Conservation (phyloP, 805 yeast genomes). For the Ogataea nonfermentans region DNA sequence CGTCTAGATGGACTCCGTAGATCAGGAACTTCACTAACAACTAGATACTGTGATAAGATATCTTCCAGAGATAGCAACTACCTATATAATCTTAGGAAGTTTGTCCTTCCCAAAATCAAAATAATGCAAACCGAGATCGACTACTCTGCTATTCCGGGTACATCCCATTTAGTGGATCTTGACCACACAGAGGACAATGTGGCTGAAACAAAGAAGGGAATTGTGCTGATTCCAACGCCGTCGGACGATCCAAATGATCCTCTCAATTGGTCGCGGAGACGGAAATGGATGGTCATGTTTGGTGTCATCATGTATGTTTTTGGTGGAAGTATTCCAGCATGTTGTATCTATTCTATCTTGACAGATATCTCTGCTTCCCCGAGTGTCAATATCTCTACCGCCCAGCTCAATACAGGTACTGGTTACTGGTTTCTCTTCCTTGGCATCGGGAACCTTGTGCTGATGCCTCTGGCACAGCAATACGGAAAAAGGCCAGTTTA, state of each 20-base stretch:
- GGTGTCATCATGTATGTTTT: slow-evolving; percentile 41
- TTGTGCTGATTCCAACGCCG: slow-evolving; percentile 64
- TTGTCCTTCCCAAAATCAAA: neutral
- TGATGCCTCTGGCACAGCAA: slow-evolving; percentile 39
- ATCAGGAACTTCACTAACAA: neutral
- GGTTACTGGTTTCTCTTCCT: slow-evolving; percentile 42
- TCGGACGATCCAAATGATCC: slow-evolving; percentile 71
- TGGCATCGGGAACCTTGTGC: slow-evolving; percentile 38
- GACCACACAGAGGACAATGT: slow-evolving; percentile 6
- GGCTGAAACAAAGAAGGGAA: slow-evolving; percentile 28
- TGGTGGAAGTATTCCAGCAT: slow-evolving; percentile 28
- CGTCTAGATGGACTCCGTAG: neutral
- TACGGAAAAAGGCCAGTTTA: slow-evolving; percentile 40
- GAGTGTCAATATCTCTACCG: slow-evolving; percentile 25
- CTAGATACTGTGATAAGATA: neutral
- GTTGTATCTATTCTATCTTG: slow-evolving; percentile 31
- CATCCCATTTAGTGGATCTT: slow-evolving; percentile 17
- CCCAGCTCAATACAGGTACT: slow-evolving; percentile 35
- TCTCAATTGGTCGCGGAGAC: slow-evolving; percentile 53
- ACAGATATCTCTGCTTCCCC: slow-evolving; percentile 21
- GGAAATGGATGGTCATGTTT: slow-evolving; percentile 47
- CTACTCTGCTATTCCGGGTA: slow-evolving; percentile 17
- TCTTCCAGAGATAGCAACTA: neutral
- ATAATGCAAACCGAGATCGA: slow-evolving; percentile 10
- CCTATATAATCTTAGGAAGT: no score